Evolutionary conservation across 495 filamentous ascomycete species (phyloP), one percentile per base, ranked within the genome.

Genomic region (Staphylotrichum longicolle): DNA sequence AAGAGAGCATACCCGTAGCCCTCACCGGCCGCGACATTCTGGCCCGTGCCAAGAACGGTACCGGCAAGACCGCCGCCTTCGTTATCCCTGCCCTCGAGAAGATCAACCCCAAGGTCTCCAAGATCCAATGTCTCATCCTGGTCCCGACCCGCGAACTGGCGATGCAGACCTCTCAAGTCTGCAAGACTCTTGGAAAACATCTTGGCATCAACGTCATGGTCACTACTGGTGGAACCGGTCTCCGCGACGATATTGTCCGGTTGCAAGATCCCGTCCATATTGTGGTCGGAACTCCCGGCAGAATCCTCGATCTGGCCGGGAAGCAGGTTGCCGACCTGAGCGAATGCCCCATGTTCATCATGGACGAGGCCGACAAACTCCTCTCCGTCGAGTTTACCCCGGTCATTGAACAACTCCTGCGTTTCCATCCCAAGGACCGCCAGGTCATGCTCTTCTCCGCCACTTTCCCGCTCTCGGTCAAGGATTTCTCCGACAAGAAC

Each of bases 401-500:
- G 2, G 91, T 96, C 59, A 96, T 98, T 67, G 95, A 98, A 75
- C 91, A 98, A 70, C 81, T 98, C 8, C 79, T 98, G 46, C 85
- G 87, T 45, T 97, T 96, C 75, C 91, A 95, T 72, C 92, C 94
- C 42, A 96, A 93, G 68, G 93, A 98, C 67, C 87, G 93, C 15
- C 94, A 98, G 73, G 92, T 97, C 74, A 98, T 98, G 94, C 85
- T 98, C 41, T 98, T 98, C 78, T 96, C 91, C 65, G 95, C 95
- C 50, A 98, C 94, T 0, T 99, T 99, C 68, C 94, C 94, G 11
- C 72, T 96, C 64, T 91, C 94, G 61, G 94, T 99, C 59, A 97
- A 99, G 77, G 84, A 86, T 54, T 99, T 99, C 79, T 96, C 94
- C 72, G 95, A 98, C 74, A 96, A 96, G 79, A 91, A 98, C 77